These are phyloP conservation scores for Quercus rubra DNA, from an alignment of 306 rosid genomes.

Conservation along the genomic window DNA sequence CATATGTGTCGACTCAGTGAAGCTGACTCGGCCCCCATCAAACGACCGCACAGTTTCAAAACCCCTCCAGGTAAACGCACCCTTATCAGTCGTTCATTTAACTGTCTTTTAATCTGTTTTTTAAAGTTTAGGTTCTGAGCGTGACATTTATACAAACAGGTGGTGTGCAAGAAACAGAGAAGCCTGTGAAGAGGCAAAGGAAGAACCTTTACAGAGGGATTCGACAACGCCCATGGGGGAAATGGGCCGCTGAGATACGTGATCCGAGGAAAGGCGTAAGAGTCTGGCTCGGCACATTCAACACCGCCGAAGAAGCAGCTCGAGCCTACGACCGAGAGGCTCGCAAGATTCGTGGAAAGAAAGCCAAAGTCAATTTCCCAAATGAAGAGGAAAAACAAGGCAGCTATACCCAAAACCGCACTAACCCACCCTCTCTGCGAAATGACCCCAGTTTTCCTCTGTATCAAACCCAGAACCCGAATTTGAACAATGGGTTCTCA, in stretches of 20 bases:
- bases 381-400: conserved; percentile 46
- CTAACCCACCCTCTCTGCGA: conserved; percentile 3
- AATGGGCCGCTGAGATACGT: conserved; percentile 98
- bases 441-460: conserved; percentile 12
- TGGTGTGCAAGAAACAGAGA: conserved; percentile 33
- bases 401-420: conserved; percentile 19
- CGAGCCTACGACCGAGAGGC: conserved; percentile 90
- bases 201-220: conserved; percentile 88
- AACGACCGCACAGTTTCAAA: conserved; percentile 18
- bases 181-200: conserved; percentile 71
- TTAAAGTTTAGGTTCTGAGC: neutral
- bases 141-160: conserved; percentile 27
- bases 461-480: conserved; percentile 8
- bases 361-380: conserved; percentile 91
- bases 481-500: neutral
- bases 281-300: conserved; percentile 93
- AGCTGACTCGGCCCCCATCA: conserved; percentile 18
- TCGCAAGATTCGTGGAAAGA: conserved; percentile 81
- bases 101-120: neutral
- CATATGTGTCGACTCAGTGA: neutral
- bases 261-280: conserved; percentile 94
- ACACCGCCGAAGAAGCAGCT: conserved; percentile 94
- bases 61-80: conserved; percentile 38
- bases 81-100: neutral
- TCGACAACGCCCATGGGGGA: conserved; percentile 95